Conservation (phyloP, 306 rosid genomes). For the Prunus mongolica region DNA sequence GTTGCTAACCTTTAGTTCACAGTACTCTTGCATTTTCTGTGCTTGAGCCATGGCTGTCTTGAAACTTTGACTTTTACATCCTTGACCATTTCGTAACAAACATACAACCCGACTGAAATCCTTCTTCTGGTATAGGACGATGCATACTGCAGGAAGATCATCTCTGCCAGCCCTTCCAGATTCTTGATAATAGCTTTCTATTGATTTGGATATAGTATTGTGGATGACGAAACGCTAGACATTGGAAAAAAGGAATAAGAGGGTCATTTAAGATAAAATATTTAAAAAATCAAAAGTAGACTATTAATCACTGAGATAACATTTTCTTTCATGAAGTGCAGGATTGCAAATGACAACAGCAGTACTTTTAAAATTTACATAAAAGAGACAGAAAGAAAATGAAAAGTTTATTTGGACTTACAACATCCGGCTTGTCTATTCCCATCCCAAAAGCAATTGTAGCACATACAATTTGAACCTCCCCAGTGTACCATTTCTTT, state of each 20-base stretch:
- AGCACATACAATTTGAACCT: conserved; percentile 83
- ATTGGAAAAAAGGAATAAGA: not conserved
- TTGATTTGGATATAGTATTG: conserved; percentile 87
- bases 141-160: conserved; percentile 71
- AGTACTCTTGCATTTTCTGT: conserved; percentile 83
- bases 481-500: conserved; percentile 84
- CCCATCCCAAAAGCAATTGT: conserved; percentile 99
- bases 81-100: conserved; percentile 83
- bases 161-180: conserved; percentile 99
- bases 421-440: conserved; percentile 96
- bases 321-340: not conserved
- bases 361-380: conserved; percentile 10
- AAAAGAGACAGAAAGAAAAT: not conserved
- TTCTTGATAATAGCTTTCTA: conserved; percentile 98
- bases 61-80: conserved; percentile 55
- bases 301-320: not conserved
- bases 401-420: conserved; percentile 48
- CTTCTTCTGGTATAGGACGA: conserved; percentile 85
- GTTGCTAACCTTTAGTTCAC: conserved; percentile 75
- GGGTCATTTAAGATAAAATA: not conserved
- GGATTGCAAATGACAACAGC: conserved; percentile 13
- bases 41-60: conserved; percentile 86
- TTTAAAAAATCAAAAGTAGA: no score
- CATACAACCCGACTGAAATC: conserved; percentile 93
- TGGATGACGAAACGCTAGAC: conserved; percentile 90